Evolutionary conservation across 352 stramenopile genomes (phyloP).

Genomic region (Pythium scleroteichum): DNA sequence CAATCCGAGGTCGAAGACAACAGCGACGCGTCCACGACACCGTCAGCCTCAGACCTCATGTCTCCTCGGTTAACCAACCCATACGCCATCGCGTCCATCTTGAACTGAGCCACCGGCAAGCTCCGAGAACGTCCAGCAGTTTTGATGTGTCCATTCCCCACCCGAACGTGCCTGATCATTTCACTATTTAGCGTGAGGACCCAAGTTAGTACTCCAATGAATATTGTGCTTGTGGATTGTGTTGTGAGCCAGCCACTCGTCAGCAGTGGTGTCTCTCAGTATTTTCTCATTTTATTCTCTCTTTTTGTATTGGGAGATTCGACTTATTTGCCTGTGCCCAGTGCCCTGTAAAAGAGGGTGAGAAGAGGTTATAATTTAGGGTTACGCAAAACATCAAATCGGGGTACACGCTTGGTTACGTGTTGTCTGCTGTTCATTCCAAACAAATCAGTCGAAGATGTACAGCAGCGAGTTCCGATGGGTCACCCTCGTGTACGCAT

Average conservation of each 20-base stretch:
- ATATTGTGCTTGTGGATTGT: background rate
- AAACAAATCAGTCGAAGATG: too few relatives aligned
- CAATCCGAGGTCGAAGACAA: slow-evolving; percentile 22
- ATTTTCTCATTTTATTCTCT: too few relatives aligned
- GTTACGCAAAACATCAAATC: too few relatives aligned
- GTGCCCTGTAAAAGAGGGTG: too few relatives aligned
- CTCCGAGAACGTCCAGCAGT: background rate
- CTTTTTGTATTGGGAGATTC: too few relatives aligned
- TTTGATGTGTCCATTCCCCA: slow-evolving; percentile 1
- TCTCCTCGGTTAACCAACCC: slow-evolving; percentile 28
- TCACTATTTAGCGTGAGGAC: slow-evolving; percentile 12
- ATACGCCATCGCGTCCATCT: slow-evolving; percentile 28
- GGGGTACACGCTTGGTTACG: too few relatives aligned
- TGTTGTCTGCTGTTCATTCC: too few relatives aligned
- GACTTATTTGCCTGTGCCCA: too few relatives aligned
- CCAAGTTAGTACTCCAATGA: background rate
- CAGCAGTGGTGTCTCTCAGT: too few relatives aligned
- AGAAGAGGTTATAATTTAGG: too few relatives aligned
- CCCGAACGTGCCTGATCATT: background rate
- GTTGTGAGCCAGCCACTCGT: background rate
- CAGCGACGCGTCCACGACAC: slow-evolving; percentile 13
- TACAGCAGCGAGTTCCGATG: too few relatives aligned
- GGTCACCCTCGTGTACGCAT: too few relatives aligned
- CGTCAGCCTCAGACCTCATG: slow-evolving; percentile 6
- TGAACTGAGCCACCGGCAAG: slow-evolving; percentile 19